Percentiles rank a stretch among this genome's conserved stretches.
phyloP scores from a whole-genome alignment of 371 early-diverging fungal genomes.

The Syncephalastrum racemosum region DNA sequence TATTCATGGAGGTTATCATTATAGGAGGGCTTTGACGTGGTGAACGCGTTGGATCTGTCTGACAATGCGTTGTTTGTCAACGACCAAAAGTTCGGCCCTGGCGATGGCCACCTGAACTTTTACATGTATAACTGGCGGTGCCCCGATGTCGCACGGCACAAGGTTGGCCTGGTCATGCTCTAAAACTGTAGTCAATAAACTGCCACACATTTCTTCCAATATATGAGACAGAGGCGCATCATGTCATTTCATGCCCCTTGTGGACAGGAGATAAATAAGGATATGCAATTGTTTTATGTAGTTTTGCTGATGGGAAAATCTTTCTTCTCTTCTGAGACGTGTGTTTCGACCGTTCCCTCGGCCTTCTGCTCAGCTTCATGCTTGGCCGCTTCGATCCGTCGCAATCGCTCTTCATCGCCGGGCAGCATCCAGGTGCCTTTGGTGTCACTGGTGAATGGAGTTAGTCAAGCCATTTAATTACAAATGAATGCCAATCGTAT shows the following conservation, averaged over 20 bases:
- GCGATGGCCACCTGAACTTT: constrained; percentile 92
- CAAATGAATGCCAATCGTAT: not conserved
- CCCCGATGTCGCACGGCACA: constrained; percentile 58
- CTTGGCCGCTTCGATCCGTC: not conserved
- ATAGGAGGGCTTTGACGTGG: constrained; percentile 79
- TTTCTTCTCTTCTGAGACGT: no score
- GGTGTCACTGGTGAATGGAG: constrained; percentile 29
- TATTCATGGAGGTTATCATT: constrained; percentile 1
- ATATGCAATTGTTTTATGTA: not conserved
- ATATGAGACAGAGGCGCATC: no score
- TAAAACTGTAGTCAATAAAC: constrained; percentile 24
- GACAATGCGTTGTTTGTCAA: constrained; percentile 76
- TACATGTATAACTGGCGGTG: constrained; percentile 95
- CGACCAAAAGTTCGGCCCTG: constrained; percentile 87
- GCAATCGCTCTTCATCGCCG: constrained; percentile 31
- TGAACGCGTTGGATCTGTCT: constrained; percentile 89
- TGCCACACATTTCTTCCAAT: no score
- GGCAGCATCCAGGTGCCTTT: constrained; percentile 48
- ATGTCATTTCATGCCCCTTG: no score
- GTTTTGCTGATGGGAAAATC: no score
- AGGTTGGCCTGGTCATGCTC: constrained; percentile 89
- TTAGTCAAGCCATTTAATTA: not conserved
- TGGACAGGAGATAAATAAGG: not conserved
- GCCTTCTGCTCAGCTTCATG: no score
- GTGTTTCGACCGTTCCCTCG: no score